Conservation (phyloP, 306 rosid species). For the Abrus pulchellus region DNA sequence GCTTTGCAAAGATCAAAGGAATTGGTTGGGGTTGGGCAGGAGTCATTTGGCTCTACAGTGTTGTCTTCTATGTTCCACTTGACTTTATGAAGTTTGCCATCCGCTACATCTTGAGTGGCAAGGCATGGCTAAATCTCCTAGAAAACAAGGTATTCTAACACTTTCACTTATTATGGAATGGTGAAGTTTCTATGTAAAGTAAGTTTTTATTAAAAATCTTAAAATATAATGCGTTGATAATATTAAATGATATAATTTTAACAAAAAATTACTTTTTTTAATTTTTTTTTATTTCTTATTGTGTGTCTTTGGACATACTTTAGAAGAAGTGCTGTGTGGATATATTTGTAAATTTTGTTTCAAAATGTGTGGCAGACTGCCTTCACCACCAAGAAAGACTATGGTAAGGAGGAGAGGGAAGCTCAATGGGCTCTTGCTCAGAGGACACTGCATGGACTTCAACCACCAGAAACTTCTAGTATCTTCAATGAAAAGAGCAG, state of each 20-base stretch:
- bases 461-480: constrained; percentile 72
- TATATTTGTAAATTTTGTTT: constrained; percentile 25
- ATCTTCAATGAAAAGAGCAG: constrained; percentile 81
- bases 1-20: constrained; percentile 87
- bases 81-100: constrained; percentile 77
- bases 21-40: constrained; percentile 99
- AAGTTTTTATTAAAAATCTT: no score
- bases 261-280: no score
- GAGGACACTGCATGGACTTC: constrained; percentile 94
- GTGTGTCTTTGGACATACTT: no score
- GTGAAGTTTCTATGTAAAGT: constrained; percentile 4
- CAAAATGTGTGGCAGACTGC: constrained; percentile 72
- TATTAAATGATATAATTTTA: no score
- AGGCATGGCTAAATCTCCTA: constrained; percentile 87
- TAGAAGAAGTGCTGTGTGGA: no score
- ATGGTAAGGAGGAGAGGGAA: constrained; percentile 93
- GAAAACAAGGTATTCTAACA: constrained; percentile 77
- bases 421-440: constrained; percentile 99
- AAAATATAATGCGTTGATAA: no score
- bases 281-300: no score
- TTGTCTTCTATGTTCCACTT: constrained; percentile 87
- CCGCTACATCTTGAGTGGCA: constrained; percentile 91
- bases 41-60: constrained; percentile 90
- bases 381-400: constrained; percentile 98
- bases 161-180: neutral